Base-by-base conservation (phyloP, 345 rosid genomes). In the Citrus cavaleriei region DNA sequence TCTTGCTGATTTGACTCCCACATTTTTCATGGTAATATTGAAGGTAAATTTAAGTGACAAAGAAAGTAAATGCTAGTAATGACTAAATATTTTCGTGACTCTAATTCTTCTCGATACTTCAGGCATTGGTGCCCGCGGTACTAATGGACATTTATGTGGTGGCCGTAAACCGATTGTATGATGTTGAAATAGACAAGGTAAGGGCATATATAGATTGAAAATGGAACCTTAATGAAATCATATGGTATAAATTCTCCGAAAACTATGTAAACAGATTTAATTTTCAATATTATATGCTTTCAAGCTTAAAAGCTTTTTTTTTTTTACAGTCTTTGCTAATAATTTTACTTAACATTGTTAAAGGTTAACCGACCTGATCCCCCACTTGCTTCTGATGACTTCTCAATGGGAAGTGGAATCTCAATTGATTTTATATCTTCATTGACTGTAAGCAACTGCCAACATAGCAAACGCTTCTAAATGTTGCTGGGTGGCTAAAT, bases 121-220 rank as follows among this genome's bases (percentile, higher is more conserved):
- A 84, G 87, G 84, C 82, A 24, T 49, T 78, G 75, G 57, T 84
- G 9, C 82, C 82, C 35, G 51, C 82, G 21, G 38, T 81, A n/a
- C 16, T 71, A 25, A 81, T 81, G 84, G 79, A 76, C 76, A 78
- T 84, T 51, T 84, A 84, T 34, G 73, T 78, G n/a, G 81, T 78
- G 24, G 87, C 82, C 25, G 55, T 81, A 71, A 79, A 84, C 37
- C 87, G 72, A 51, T 61, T 84, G 59, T 81, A 59, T 35, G 87
- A 84, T 62, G 76, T 79, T 2, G 76, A 84, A 35, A 81, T 84
- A 34, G 82, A 84, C 78, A 84, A 81, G 82, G 87, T 84, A 75
- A 42, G 51, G 51, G 51, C 13, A 42, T 42, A 42, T 42, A 12
- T 42, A 42, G 16, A 42, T 42, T 28, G 4, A 13, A 22, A 10